Evolutionary conservation across 441 rosid species (phyloP).

Genomic region (Manihot esculenta): DNA sequence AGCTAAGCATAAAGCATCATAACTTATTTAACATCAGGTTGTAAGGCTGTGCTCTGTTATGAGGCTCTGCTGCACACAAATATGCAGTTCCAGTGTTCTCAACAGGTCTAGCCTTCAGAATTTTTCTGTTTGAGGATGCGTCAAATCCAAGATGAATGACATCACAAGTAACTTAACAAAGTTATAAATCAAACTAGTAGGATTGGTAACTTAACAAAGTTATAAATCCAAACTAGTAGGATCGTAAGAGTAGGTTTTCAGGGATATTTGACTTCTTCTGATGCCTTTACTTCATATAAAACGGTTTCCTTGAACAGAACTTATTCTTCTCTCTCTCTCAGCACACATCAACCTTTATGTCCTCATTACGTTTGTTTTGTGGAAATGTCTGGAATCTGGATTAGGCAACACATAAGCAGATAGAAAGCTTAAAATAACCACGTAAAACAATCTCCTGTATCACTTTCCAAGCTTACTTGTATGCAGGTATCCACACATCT

Average conservation of each 20-base stretch:
- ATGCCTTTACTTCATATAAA: background rate
- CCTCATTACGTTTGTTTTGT: background rate
- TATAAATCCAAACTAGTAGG: background rate
- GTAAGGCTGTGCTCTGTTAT: background rate
- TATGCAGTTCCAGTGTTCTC: constrained; percentile 1
- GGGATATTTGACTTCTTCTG: background rate
- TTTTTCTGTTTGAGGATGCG: background rate
- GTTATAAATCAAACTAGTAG: background rate
- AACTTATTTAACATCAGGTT: background rate
- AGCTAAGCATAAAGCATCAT: background rate
- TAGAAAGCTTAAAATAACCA: background rate
- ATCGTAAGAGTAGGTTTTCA: background rate
- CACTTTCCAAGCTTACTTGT: constrained; percentile 60
- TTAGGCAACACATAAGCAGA: background rate
- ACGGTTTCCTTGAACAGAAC: background rate
- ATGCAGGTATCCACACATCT: constrained; percentile 98
- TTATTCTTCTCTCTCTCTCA: no score
- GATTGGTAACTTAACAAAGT: background rate
- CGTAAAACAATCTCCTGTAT: background rate
- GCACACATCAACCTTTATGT: no score
- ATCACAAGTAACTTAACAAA: background rate
- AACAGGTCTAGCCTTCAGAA: background rate
- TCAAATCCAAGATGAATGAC: background rate
- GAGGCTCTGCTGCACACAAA: background rate
- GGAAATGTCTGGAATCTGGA: background rate